phyloP scores from a whole-genome alignment of 305 asterid species.

The Solanum hybrid region DNA sequence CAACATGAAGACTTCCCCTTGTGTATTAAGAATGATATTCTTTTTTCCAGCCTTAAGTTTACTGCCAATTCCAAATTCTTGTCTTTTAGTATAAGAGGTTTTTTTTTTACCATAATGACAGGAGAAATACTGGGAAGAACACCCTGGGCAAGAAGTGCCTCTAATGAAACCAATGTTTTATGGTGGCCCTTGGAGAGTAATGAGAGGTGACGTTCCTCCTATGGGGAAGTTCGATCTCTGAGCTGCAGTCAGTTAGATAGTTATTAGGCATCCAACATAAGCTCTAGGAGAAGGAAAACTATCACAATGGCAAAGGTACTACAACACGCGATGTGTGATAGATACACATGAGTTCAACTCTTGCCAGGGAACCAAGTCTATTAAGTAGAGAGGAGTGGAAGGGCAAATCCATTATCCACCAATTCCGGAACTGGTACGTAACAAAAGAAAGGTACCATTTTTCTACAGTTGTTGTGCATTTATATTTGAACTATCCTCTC shows the following conservation, averaged over 20 bases:
- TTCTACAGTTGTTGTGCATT: neutral
- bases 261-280: neutral
- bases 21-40: neutral
- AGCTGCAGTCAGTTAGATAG: neutral
- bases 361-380: neutral
- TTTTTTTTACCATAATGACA: neutral
- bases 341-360: neutral
- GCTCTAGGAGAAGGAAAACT: neutral
- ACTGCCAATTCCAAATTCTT: neutral
- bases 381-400: neutral
- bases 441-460: neutral
- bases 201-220: constrained; percentile 72
- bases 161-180: constrained; percentile 82
- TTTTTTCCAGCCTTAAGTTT: neutral
- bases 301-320: neutral
- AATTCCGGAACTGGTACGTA: neutral
- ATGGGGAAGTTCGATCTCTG: neutral
- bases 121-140: constrained; percentile 91
- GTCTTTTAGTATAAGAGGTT: neutral
- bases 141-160: constrained; percentile 75
- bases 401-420: neutral
- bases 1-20: neutral
- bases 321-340: neutral
- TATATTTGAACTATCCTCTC: neutral
- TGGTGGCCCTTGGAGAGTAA: constrained; percentile 86